Base-by-base conservation (phyloP, 2,329 filamentous ascomycete species). In the Calonectria pseudoreteaudii region DNA sequence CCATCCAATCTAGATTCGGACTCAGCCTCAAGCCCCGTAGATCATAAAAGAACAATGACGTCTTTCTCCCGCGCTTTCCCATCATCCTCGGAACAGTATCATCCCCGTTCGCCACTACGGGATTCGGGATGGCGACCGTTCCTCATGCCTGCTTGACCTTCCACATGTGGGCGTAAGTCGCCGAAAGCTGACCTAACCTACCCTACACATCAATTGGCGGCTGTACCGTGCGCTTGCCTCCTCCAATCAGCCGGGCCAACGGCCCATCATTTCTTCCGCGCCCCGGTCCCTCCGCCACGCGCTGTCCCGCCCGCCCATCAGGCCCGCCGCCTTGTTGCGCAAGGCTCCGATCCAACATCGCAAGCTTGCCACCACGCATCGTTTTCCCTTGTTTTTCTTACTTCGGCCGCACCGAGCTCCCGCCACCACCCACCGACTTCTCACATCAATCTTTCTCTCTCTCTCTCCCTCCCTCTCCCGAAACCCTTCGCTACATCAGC, bases 191-290 rank as follows among this genome's bases (percentile, higher is more conserved):
- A 31, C 16, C 60, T 65, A 73, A 31, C 16, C 60, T 65, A 73
- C 71, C 71, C 71, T 73, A 71, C 50, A 73, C 64, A 16, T 36
- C 18, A 52, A 14, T 26, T 20, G 23, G 41, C 30, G 50, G 50
- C 13, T 18, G 28, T 14, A 18, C 28, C 50, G 50, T 31, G 30
- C 26, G 26, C 52, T 34, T 34, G 2, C 26, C 30, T n/a, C 31
- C 31, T 34, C 31, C 31, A 34, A 11, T n/a, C 20, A 47, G 9
- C 44, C 41, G 18, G 16, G 28, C 18, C 30, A 56, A 36, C 73
- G 74, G 74, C 74, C 74, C 71, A 52, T 74, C 60, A 71, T 38
- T 75, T 75, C 44, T 71, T 74, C 74, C 74, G 71, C 60, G 47
- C 73, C 53, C 56, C 44, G 47, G 44, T n/a, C 23, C n/a, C 64